Evolutionary conservation across 306 rosid species (phyloP).

Genomic region (Biancaea sappan): DNA sequence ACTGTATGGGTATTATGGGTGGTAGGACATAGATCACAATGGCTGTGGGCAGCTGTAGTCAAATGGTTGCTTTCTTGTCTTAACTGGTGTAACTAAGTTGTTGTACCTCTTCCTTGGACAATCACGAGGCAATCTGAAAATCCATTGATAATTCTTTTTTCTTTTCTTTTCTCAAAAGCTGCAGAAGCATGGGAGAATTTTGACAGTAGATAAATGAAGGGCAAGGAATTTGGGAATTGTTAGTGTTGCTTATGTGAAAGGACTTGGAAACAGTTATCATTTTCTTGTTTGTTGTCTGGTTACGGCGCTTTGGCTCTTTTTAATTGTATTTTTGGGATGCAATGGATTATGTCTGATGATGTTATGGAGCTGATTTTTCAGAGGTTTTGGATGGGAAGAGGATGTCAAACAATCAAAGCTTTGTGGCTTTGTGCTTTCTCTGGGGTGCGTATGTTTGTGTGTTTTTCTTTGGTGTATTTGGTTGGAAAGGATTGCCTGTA

Average conservation of each 20-base stretch:
- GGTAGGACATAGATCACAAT: not conserved
- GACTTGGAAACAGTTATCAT: not conserved
- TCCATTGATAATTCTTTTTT: not conserved
- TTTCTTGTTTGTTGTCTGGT: slow-evolving; percentile 3
- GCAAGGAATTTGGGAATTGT: not conserved
- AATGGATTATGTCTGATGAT: not conserved
- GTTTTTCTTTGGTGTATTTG: not conserved
- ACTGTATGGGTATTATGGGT: not conserved
- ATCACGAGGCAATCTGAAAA: not conserved
- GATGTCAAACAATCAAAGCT: too few species aligned
- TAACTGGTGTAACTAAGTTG: not conserved
- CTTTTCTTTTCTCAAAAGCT: not conserved
- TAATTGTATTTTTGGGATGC: not conserved
- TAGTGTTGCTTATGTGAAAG: not conserved
- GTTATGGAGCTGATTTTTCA: not conserved
- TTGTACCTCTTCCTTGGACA: not conserved
- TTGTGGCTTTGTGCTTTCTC: not conserved
- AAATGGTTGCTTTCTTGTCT: not conserved
- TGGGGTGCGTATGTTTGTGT: not conserved
- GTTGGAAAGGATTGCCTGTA: not conserved
- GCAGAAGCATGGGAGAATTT: not conserved
- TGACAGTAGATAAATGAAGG: not conserved
- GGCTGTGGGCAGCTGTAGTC: not conserved
- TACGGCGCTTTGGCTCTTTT: not conserved
- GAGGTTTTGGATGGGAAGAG: too few species aligned